Percentiles rank a stretch among this genome's conserved stretches.
phyloP scores from a whole-genome alignment of 257 asterid genomes.

The Solanum piurae region DNA sequence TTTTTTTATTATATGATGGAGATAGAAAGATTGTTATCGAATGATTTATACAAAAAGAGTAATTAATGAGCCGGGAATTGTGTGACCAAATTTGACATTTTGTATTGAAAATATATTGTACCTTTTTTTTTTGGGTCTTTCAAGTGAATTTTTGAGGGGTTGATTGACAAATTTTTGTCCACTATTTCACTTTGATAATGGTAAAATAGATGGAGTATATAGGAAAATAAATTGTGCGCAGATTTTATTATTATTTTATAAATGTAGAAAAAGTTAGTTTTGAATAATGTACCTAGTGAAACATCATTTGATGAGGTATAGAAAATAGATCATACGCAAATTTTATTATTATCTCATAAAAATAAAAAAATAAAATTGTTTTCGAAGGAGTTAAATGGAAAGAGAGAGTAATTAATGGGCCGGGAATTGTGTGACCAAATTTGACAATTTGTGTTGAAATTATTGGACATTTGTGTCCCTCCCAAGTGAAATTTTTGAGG shows the following conservation, averaged over 20 bases:
- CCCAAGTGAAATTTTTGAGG: neutral
- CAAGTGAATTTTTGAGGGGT: neutral
- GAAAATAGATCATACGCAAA: accelerated
- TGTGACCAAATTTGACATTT: neutral
- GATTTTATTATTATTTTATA: too few species aligned
- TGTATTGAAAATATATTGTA: neutral
- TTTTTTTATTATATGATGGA: accelerated
- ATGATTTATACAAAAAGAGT: neutral
- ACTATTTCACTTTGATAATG: neutral
- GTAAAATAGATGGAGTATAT: neutral
- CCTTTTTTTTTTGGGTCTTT: neutral
- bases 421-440: neutral
- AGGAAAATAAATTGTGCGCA: too few species aligned
- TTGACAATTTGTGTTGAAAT: neutral
- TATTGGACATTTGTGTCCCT: neutral
- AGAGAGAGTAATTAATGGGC: neutral
- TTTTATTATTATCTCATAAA: too few species aligned
- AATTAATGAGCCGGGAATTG: neutral
- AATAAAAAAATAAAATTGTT: too few species aligned
- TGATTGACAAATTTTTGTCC: neutral
- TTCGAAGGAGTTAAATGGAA: too few species aligned
- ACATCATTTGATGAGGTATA: too few species aligned
- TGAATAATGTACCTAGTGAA: accelerated
- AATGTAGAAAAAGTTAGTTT: accelerated
- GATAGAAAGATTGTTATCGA: accelerated